A percentile compares a stretch with the other conserved stretches of the same genome.
Evolutionary conservation across 176 grass and related monocot species (phyloP).

Genomic region (Oryza coarctata): DNA sequence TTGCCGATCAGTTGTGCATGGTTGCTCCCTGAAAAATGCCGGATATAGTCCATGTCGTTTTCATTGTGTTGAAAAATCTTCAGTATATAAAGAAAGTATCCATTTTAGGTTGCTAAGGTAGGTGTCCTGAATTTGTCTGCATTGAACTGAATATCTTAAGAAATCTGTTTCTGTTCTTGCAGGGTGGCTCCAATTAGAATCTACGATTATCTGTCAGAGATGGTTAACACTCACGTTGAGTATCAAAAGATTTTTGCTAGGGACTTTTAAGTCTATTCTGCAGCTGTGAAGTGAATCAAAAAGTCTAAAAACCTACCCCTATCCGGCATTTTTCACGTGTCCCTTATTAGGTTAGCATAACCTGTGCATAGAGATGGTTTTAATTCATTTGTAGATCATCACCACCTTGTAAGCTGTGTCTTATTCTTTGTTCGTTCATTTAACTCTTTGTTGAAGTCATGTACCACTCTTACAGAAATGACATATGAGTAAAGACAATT

Average conservation of each 20-base stretch:
- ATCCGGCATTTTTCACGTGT: slow-evolving; percentile 7
- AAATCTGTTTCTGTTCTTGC: slow-evolving; percentile 42
- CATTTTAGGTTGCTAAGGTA: not conserved
- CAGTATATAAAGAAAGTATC: not conserved
- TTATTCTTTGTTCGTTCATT: slow-evolving; percentile 22
- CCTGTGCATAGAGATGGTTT: slow-evolving; percentile 8
- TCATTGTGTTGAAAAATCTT: not conserved
- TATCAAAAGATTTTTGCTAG: slow-evolving; percentile 27
- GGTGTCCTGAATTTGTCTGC: slow-evolving; percentile 9
- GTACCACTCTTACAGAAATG: slow-evolving; percentile 6
- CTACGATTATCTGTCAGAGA: slow-evolving; percentile 39
- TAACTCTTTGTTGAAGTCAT: not conserved
- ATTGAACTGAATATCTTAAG: slow-evolving; percentile 19
- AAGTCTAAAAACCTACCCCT: not conserved
- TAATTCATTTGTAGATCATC: not conserved
- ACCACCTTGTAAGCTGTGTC: not conserved
- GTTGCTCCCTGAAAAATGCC: slow-evolving; percentile 9
- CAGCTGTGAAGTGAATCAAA: slow-evolving; percentile 5
- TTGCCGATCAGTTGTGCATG: not conserved
- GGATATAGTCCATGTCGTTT: slow-evolving; percentile 4
- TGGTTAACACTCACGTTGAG: slow-evolving; percentile 29
- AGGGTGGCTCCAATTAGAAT: slow-evolving; percentile 49
- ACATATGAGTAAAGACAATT: slow-evolving; percentile 13
- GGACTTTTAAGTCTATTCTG: slow-evolving; percentile 19
- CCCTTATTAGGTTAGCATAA: not conserved